Percentiles rank a stretch among this genome's conserved stretches.
phyloP scores from a whole-genome alignment of 2,329 filamentous ascomycete genomes.

The Calonectria crousiana region DNA sequence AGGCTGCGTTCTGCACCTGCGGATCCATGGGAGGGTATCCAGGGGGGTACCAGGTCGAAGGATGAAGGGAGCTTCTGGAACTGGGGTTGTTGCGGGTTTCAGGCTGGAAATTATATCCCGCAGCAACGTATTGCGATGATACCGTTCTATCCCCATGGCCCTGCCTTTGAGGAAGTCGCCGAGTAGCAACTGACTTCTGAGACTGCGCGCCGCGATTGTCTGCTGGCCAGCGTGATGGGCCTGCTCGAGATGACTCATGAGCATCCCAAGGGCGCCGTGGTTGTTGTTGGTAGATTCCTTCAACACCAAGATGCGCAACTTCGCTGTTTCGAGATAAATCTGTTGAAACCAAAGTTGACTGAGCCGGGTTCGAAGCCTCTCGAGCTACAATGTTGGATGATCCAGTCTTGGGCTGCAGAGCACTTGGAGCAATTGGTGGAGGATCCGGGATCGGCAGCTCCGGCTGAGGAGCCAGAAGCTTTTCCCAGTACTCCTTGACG shows the following conservation, averaged over 20 bases:
- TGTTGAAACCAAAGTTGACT: neutral
- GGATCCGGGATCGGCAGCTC: neutral
- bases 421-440: neutral
- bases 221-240: too few relatives aligned
- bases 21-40: neutral
- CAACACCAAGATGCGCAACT: neutral
- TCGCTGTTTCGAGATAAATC: neutral
- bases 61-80: neutral
- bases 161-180: neutral
- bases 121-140: neutral
- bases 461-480: conserved; percentile 18
- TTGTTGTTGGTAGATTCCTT: neutral
- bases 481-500: conserved; percentile 35
- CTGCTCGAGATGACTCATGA: too few relatives aligned
- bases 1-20: neutral
- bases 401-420: neutral
- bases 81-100: neutral
- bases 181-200: neutral
- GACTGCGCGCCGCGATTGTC: neutral
- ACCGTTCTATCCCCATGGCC: neutral
- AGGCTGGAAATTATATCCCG: too few relatives aligned
- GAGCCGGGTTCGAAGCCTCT: neutral
- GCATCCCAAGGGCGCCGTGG: neutral
- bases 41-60: neutral
- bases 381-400: neutral